These are phyloP conservation scores for Fusarium redolens DNA, from an alignment of 2,329 filamentous ascomycete genomes.

Conservation along the genomic window DNA sequence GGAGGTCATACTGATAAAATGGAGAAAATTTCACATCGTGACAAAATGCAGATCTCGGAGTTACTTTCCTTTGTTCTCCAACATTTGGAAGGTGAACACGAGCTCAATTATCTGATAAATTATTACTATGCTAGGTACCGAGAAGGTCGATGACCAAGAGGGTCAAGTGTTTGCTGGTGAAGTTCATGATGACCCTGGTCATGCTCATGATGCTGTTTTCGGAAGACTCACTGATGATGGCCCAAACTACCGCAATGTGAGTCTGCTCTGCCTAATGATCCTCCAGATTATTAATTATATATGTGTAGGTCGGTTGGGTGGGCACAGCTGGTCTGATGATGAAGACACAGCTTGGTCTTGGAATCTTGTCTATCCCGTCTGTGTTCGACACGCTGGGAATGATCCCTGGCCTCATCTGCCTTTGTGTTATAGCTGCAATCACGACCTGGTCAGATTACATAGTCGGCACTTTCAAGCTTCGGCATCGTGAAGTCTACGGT, in stretches of 20 bases:
- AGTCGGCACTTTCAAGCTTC: slow-evolving; percentile 61
- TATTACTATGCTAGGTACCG: not conserved
- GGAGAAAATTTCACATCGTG: not conserved
- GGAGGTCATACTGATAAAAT: not conserved
- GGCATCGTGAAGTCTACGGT: slow-evolving; percentile 62
- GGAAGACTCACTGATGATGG: slow-evolving; percentile 43
- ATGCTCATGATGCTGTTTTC: slow-evolving; percentile 38
- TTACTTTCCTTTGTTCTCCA: not conserved
- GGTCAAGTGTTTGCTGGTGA: not conserved
- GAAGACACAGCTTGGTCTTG: slow-evolving; percentile 58
- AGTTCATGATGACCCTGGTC: slow-evolving; percentile 4
- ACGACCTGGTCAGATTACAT: slow-evolving; percentile 62
- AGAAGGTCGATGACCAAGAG: slow-evolving; percentile 8
- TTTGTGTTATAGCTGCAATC: slow-evolving; percentile 55
- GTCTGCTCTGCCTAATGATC: not conserved
- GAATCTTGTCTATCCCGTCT: slow-evolving; percentile 60
- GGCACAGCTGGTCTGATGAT: slow-evolving; percentile 58
- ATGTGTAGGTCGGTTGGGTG: slow-evolving; percentile 54
- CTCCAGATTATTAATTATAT: not conserved
- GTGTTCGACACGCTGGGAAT: slow-evolving; percentile 59
- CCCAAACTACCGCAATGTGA: slow-evolving; percentile 46
- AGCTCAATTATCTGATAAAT: not conserved
- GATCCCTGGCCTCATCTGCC: slow-evolving; percentile 59
- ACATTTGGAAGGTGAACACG: not conserved
- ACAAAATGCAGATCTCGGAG: slow-evolving; percentile 1